Conservation (phyloP, 2,329 filamentous ascomycete species). For the Canariomyces notabilis region DNA sequence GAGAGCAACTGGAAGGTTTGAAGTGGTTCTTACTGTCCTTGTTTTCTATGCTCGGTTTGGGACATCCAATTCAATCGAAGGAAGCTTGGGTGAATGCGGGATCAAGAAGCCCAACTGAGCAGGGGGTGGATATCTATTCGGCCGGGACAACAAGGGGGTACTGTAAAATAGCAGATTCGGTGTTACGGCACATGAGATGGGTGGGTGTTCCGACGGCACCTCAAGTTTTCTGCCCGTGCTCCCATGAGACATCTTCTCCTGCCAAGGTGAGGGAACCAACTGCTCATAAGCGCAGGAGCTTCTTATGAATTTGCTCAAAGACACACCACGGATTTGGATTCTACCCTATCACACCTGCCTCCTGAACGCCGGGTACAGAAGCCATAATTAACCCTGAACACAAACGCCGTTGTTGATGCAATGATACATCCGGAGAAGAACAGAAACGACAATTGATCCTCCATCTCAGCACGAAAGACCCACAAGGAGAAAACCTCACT, state of each 20-base stretch:
- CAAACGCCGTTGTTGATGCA: not conserved
- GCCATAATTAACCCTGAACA: not conserved
- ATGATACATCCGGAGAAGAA: not conserved
- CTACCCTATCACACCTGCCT: not conserved
- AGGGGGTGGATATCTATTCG: not conserved
- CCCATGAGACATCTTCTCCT: not conserved
- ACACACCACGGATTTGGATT: not conserved
- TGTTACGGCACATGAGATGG: slow-evolving; percentile 3
- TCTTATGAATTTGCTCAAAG: not conserved
- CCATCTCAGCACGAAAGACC: not conserved
- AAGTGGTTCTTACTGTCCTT: not conserved
- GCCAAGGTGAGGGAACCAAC: too few species aligned
- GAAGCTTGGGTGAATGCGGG: not conserved
- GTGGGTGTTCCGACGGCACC: slow-evolving; percentile 10
- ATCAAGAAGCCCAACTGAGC: not conserved
- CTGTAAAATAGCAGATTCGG: slow-evolving; percentile 9
- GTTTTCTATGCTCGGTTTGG: not conserved
- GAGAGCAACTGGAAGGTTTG: not conserved
- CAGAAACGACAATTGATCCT: not conserved
- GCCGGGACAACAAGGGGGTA: not conserved
- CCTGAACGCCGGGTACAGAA: not conserved
- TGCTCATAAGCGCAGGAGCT: not conserved
- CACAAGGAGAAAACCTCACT: not conserved
- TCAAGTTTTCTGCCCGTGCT: not conserved
- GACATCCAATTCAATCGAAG: not conserved